Conservation (phyloP, 345 rosid genomes). For the Luvunga scandens region DNA sequence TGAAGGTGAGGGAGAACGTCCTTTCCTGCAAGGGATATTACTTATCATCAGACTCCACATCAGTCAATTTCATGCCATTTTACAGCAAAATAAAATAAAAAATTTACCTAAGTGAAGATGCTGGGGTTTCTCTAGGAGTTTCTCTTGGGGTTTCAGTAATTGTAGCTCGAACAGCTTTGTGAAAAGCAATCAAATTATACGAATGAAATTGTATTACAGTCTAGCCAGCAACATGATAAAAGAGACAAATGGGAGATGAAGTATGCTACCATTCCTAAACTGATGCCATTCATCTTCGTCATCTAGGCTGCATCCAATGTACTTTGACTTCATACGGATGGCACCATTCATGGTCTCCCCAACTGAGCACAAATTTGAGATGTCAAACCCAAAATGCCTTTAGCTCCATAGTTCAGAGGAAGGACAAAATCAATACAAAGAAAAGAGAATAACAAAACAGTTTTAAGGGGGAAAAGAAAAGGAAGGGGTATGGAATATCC, state of each 20-base stretch:
- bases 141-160: conserved; percentile 47
- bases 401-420: neutral
- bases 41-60: neutral
- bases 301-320: conserved; percentile 58
- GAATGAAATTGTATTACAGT: conserved; percentile 11
- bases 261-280: conserved; percentile 54
- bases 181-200: conserved; percentile 21
- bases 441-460: neutral
- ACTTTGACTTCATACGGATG: conserved; percentile 50
- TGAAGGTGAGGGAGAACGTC: conserved; percentile 63
- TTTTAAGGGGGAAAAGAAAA: neutral
- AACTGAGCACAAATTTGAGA: conserved; percentile 38
- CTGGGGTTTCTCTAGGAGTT: conserved; percentile 44
- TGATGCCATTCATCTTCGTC: conserved; percentile 77
- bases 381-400: conserved; percentile 1
- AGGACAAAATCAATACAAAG: neutral
- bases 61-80: neutral
- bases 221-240: neutral
- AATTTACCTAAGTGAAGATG: conserved; percentile 51
- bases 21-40: conserved; percentile 45
- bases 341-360: conserved; percentile 76
- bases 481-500: neutral
- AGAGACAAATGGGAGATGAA: conserved; percentile 4
- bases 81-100: neutral
- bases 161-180: conserved; percentile 72